Conservation (phyloP, 139 green algal genomes). For the Prasinococcaceae sp. region DNA sequence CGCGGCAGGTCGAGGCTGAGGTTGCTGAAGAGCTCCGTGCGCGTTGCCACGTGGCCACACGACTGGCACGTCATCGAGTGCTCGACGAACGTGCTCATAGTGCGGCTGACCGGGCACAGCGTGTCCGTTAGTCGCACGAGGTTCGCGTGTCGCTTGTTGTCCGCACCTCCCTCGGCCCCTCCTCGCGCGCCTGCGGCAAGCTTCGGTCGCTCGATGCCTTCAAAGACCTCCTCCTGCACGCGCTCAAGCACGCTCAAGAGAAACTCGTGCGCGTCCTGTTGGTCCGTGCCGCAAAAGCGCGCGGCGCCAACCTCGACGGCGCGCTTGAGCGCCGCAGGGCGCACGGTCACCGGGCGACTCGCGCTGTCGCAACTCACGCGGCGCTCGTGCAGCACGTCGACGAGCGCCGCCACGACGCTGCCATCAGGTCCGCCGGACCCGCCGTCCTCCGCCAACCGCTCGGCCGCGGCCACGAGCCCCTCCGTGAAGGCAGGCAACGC, state of each 20-base stretch:
- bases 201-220: no score
- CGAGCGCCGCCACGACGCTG: not conserved
- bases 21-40: not conserved
- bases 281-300: not conserved
- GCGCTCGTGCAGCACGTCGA: not conserved
- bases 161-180: not conserved
- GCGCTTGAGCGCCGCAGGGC: not conserved
- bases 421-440: not conserved
- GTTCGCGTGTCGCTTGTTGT: not conserved
- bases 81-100: not conserved
- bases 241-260: not conserved
- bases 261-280: slow-evolving; percentile 5
- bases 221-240: not conserved
- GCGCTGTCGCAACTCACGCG: not conserved
- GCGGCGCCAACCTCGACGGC: not conserved
- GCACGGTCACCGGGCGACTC: not conserved
- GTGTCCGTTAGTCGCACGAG: not conserved
- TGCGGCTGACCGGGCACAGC: not conserved
- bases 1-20: not conserved
- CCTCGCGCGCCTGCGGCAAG: not conserved
- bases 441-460: not conserved
- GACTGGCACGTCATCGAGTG: not conserved
- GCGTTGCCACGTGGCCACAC: not conserved
- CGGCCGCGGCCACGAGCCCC: not conserved
- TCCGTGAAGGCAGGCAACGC: not conserved